Base-by-base conservation (phyloP, 495 filamentous ascomycete genomes). In the Chaetomidium leptoderma region DNA sequence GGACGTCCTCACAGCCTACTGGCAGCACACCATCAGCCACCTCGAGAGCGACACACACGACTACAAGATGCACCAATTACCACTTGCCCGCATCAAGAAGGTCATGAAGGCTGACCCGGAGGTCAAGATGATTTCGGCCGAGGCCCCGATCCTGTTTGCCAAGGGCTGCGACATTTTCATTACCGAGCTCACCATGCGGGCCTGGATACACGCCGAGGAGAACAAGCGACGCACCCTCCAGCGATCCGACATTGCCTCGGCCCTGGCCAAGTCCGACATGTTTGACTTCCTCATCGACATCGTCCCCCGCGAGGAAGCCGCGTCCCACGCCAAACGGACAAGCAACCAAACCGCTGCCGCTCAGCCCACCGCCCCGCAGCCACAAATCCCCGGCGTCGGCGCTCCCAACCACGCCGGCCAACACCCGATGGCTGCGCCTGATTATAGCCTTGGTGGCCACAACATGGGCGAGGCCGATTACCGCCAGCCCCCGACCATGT, bases 141-240 rank as follows among this genome's bases (percentile, higher is more conserved):
- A 98, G 74, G 93, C 93, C 6, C 93, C 93, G 13, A 98, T 98
- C 66, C 77, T 98, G 16, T 98, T 98, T 68, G 93, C 93, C 47
- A 98, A 98, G 76, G 93, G 95, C 39, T 98, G 93, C 74, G 93
- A 98, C 70, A 97, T 98, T 66, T 98, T 98, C 76, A 98, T 98
- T 67, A 98, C 93, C 4, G 93, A 98, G 72, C 79, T 98, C 44
- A 97, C 93, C 1, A 98, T 98, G 93, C 90, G 93, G 48, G 93
- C 93, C n/a, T 98, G 93, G 93, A 97, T 98, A 26, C 93, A 97
- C 65, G 93, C 93, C 5, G 93, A 98, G 68, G 93, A 98, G 72
- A 98, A 98, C 78, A 98, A 98, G 77, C 82, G 93, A 14, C 86
- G 93, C 13, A 98, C 93, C 2, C 79, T 98, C 33, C 93, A 98